These are phyloP conservation scores for Cutaneotrichosporon daszewskae DNA, from an alignment of 1,284 basidiomycete species.

Conservation along the genomic window DNA sequence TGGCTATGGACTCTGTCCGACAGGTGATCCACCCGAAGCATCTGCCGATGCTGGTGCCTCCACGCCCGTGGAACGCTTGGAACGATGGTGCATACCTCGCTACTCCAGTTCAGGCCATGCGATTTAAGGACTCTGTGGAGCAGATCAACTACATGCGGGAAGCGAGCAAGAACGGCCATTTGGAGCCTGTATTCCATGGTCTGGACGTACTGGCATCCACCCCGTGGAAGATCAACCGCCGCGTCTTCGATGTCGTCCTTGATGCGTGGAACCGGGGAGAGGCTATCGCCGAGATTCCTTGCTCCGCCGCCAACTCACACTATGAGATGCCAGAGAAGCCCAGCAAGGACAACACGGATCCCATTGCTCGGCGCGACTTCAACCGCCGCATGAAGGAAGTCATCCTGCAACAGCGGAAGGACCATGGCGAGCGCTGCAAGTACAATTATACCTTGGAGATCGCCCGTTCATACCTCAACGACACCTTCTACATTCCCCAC, in stretches of 20 bases:
- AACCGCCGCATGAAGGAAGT: constrained; percentile 59
- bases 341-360: constrained; percentile 60
- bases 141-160: constrained; percentile 74
- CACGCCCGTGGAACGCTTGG: constrained; percentile 76
- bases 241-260: constrained; percentile 66
- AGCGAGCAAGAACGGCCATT: constrained; percentile 67
- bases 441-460: constrained; percentile 98
- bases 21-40: constrained; percentile 85
- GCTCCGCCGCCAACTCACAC: constrained; percentile 47
- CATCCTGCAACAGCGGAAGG: constrained; percentile 63
- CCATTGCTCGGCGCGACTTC: constrained; percentile 60
- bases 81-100: constrained; percentile 80
- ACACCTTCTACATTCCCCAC: constrained; percentile 90
- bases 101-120: constrained; percentile 66
- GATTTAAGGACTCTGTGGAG: constrained; percentile 85
- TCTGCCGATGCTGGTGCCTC: constrained; percentile 90
- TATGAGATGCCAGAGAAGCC: constrained; percentile 57
- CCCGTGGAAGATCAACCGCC: constrained; percentile 82
- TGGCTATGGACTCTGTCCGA: constrained; percentile 71
- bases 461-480: constrained; percentile 60
- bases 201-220: constrained; percentile 87
- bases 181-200: constrained; percentile 81
- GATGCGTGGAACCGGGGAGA: constrained; percentile 79
- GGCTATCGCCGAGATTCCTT: constrained; percentile 69
- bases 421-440: constrained; percentile 85